Evolutionary conservation across 345 rosid species (phyloP).

Genomic region (Moricandia moricandioides): DNA sequence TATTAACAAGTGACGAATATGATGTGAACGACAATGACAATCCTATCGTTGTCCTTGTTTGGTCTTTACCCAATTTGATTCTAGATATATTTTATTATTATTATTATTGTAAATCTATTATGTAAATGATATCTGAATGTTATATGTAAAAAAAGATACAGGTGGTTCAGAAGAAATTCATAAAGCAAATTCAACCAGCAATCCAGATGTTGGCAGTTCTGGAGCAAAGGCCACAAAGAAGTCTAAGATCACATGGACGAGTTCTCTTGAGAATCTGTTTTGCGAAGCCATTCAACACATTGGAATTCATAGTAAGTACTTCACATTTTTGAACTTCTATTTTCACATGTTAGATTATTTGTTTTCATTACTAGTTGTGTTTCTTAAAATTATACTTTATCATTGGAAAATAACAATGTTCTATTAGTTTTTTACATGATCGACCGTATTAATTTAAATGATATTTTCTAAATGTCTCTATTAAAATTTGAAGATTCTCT

Average conservation of each 20-base stretch:
- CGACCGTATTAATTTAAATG: neutral
- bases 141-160: neutral
- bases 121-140: neutral
- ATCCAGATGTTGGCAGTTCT: neutral
- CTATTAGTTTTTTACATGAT: neutral
- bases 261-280: conserved; percentile 46
- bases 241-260: conserved; percentile 55
- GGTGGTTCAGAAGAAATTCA: neutral
- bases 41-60: neutral
- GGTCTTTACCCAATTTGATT: neutral
- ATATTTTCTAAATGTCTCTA: neutral
- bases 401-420: neutral
- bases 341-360: neutral
- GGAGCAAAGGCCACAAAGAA: conserved; percentile 20
- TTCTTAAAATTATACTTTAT: neutral
- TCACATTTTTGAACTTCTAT: neutral
- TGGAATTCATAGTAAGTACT: conserved; percentile 55
- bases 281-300: conserved; percentile 44
- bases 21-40: neutral
- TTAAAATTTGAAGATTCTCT: too few species aligned
- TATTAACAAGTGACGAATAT: neutral
- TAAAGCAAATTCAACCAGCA: neutral
- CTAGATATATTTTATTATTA: neutral
- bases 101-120: neutral
- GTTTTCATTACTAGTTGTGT: neutral